phyloP scores from a whole-genome alignment of 2,329 filamentous ascomycete genomes.

The Microcyclospora pomicola region DNA sequence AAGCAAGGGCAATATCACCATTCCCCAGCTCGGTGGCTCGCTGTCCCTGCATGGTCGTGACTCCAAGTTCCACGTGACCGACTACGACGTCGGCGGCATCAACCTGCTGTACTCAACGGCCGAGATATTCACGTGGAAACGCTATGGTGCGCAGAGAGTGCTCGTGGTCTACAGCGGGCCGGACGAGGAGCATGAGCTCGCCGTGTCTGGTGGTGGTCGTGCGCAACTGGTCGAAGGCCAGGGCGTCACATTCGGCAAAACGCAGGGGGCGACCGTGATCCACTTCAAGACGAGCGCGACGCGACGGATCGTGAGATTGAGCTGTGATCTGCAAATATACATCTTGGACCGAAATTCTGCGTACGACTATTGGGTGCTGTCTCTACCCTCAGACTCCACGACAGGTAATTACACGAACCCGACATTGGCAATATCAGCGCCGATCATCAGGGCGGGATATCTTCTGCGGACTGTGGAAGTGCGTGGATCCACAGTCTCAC shows the following conservation, averaged over 20 bases:
- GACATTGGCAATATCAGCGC: conserved; percentile 25
- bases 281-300: conserved; percentile 44
- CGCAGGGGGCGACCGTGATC: conserved; percentile 32
- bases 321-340: conserved; percentile 39
- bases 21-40: conserved; percentile 45
- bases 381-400: conserved; percentile 31
- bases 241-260: conserved; percentile 23
- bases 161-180: conserved; percentile 51
- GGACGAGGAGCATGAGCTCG: conserved; percentile 50
- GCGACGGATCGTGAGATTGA: conserved; percentile 39
- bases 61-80: conserved; percentile 52
- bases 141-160: conserved; percentile 44
- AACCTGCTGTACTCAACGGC: conserved; percentile 54
- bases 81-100: conserved; percentile 49
- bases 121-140: conserved; percentile 58
- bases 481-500: conserved; percentile 40
- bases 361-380: conserved; percentile 55
- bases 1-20: conserved; percentile 39
- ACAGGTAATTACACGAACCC: conserved; percentile 21
- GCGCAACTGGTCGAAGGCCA: conserved; percentile 29
- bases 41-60: conserved; percentile 50
- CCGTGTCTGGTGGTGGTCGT: conserved; percentile 27
- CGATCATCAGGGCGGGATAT: conserved; percentile 51
- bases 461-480: conserved; percentile 47
- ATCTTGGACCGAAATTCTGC: conserved; percentile 50